These are phyloP conservation scores for Annulohypoxylon moriforme DNA, from an alignment of 495 filamentous ascomycete species.

Conservation along the genomic window DNA sequence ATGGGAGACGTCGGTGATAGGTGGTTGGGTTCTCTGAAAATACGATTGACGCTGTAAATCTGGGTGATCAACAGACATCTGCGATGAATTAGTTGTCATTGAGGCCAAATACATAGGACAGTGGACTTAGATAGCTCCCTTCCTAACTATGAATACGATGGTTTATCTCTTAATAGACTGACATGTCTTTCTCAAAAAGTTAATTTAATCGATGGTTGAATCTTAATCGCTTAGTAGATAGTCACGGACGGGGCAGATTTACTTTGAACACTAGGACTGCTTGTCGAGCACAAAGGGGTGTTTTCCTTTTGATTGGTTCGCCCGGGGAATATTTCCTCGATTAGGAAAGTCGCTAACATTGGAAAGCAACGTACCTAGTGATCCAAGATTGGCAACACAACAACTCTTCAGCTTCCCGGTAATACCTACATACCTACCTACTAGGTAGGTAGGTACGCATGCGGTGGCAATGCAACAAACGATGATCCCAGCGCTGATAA, in stretches of 20 bases:
- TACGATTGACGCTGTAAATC: neutral
- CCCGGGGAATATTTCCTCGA: slow-evolving; percentile 19
- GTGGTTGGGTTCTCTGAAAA: neutral
- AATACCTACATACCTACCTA: neutral
- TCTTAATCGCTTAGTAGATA: neutral
- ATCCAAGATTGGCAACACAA: neutral
- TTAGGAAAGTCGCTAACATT: slow-evolving; percentile 28
- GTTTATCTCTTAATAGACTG: neutral
- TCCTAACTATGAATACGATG: slow-evolving; percentile 12
- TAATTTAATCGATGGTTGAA: neutral
- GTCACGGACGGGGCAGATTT: neutral
- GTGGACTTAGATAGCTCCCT: slow-evolving; percentile 19
- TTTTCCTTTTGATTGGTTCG: slow-evolving; percentile 23
- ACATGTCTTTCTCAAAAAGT: neutral
- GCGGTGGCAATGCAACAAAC: neutral
- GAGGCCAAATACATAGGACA: neutral
- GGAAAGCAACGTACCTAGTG: neutral
- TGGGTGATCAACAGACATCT: neutral
- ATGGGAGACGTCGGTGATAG: neutral
- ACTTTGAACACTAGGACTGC: neutral
- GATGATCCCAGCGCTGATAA: neutral
- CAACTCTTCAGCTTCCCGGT: neutral
- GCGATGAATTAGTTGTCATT: slow-evolving; percentile 1
- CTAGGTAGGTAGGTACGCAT: neutral
- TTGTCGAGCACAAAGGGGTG: neutral